Evolutionary conservation across 2,329 filamentous ascomycete genomes (phyloP).

Genomic region (Ophiosphaerella korrae): DNA sequence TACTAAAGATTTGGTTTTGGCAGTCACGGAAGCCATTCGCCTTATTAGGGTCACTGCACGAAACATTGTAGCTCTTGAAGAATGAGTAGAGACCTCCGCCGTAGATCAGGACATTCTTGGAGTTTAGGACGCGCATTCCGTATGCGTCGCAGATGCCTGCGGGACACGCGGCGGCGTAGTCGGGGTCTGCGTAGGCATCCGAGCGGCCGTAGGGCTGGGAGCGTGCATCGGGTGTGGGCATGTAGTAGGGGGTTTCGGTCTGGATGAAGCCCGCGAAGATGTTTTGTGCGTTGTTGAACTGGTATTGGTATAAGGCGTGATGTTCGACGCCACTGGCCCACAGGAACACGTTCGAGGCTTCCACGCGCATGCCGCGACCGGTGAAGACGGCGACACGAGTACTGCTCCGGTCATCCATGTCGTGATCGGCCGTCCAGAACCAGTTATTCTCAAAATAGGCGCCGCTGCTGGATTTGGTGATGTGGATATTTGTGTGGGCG

Average conservation of each 20-base stretch:
- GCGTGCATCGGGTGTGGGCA: constrained; percentile 76
- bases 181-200: constrained; percentile 67
- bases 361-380: constrained; percentile 80
- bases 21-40: constrained; percentile 48
- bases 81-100: constrained; percentile 73
- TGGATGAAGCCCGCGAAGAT: constrained; percentile 86
- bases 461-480: constrained; percentile 60
- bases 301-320: constrained; percentile 76
- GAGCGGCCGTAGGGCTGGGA: constrained; percentile 63
- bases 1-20: constrained; percentile 57
- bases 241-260: constrained; percentile 85
- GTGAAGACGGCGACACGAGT: constrained; percentile 83
- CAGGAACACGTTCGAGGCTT: constrained; percentile 55
- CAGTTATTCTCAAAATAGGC: constrained; percentile 88
- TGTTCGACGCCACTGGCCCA: constrained; percentile 74
- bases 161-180: constrained; percentile 59
- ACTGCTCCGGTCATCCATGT: constrained; percentile 77
- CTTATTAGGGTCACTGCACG: constrained; percentile 32
- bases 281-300: constrained; percentile 75
- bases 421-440: constrained; percentile 91
- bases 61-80: constrained; percentile 65
- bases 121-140: constrained; percentile 67
- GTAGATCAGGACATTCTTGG: constrained; percentile 63
- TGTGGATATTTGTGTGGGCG: constrained; percentile 62
- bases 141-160: constrained; percentile 54